These are phyloP conservation scores for Rheum nobile DNA, from an alignment of 148 eudicot genomes.

Conservation along the genomic window DNA sequence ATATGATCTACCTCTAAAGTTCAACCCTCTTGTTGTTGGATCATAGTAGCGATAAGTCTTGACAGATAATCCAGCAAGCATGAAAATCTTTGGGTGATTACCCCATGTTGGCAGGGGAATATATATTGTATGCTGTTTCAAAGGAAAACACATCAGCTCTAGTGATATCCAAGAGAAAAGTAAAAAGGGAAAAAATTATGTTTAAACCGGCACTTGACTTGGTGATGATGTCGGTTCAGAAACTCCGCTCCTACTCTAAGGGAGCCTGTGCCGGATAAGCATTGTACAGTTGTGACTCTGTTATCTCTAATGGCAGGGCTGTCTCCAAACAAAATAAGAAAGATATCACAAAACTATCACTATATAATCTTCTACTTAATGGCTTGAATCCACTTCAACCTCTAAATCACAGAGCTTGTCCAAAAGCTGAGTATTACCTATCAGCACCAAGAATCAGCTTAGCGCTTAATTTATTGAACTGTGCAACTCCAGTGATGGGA, in stretches of 20 bases:
- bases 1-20: conserved; percentile 48
- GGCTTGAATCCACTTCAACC: not conserved
- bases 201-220: conserved; percentile 27
- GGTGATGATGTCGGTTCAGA: conserved; percentile 71
- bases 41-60: conserved; percentile 77
- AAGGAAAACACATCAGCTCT: conserved; percentile 1
- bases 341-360: not conserved
- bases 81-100: conserved; percentile 78
- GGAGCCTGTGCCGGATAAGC: conserved; percentile 93
- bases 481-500: conserved; percentile 86
- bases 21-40: conserved; percentile 83
- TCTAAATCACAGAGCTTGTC: not conserved
- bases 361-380: not conserved
- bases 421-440: conserved; percentile 32
- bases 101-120: conserved; percentile 98
- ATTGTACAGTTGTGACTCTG: conserved; percentile 82
- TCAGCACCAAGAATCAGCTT: conserved; percentile 87
- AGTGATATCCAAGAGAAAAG: not conserved
- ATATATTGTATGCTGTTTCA: conserved; percentile 62
- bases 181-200: not conserved
- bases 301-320: conserved; percentile 86
- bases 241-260: conserved; percentile 93
- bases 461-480: conserved; percentile 92
- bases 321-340: conserved; percentile 8
- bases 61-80: conserved; percentile 75